These are phyloP conservation scores for Zymoseptoria tritici DNA, from an alignment of 2,329 filamentous ascomycete genomes.

Conservation along the genomic window DNA sequence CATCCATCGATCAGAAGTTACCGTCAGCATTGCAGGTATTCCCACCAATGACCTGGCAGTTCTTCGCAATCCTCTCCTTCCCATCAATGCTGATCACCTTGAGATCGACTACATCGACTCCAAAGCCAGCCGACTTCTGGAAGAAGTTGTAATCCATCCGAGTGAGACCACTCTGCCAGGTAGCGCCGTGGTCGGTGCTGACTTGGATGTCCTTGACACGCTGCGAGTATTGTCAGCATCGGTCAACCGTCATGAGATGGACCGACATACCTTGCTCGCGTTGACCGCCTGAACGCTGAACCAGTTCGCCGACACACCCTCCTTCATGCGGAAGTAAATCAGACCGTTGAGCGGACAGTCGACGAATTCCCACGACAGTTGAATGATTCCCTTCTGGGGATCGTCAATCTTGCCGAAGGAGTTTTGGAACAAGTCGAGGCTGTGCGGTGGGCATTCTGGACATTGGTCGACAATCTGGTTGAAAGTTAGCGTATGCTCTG, in stretches of 20 bases:
- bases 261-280: constrained; percentile 37
- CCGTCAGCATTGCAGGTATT: constrained; percentile 23
- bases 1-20: constrained; percentile 25
- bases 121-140: constrained; percentile 51
- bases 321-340: constrained; percentile 48
- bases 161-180: constrained; percentile 13
- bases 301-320: constrained; percentile 46
- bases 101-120: constrained; percentile 47
- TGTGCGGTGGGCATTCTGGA: constrained; percentile 46
- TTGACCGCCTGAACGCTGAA: constrained; percentile 60
- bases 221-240: constrained; percentile 5
- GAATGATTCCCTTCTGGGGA: constrained; percentile 41
- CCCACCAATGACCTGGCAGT: constrained; percentile 39
- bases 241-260: background rate
- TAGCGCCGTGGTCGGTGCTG: constrained; percentile 15
- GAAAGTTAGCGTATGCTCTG: background rate
- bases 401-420: constrained; percentile 45
- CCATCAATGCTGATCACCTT: constrained; percentile 50
- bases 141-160: constrained; percentile 46
- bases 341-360: constrained; percentile 46
- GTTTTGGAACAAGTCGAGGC: constrained; percentile 49
- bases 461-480: constrained; percentile 51
- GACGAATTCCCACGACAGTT: constrained; percentile 44
- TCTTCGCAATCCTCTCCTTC: constrained; percentile 44
- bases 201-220: constrained; percentile 12